Evolutionary conservation across 352 stramenopile genomes (phyloP).

Genomic region (Poterioochromonas sp.): DNA sequence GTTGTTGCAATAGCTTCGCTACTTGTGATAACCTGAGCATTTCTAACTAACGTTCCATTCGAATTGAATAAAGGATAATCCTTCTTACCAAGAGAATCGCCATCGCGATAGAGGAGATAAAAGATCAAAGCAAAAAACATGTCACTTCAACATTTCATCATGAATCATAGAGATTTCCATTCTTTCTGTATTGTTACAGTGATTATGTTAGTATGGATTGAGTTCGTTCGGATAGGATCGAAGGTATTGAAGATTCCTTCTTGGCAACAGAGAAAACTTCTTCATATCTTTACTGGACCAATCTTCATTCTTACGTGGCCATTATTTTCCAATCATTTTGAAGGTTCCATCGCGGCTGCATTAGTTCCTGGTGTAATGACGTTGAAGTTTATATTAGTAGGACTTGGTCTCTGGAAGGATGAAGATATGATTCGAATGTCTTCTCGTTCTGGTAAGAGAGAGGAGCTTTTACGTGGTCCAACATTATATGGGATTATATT

Average conservation of each 20-base stretch:
- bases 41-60: not conserved
- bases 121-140: too few species aligned
- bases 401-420: not conserved
- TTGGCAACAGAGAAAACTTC: conserved; percentile 1
- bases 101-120: too few species aligned
- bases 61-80: too few species aligned
- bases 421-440: not conserved
- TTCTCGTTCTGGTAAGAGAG: not conserved
- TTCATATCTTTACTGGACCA: conserved; percentile 7
- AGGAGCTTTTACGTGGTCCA: not conserved
- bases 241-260: not conserved
- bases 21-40: not conserved
- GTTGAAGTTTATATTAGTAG: not conserved
- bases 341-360: not conserved
- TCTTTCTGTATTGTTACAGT: too few species aligned
- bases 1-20: not conserved
- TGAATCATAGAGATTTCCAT: too few species aligned
- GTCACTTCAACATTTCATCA: too few species aligned
- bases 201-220: too few species aligned
- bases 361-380: not conserved
- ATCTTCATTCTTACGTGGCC: conserved; percentile 14
- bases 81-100: too few species aligned
- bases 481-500: conserved; percentile 3
- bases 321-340: conserved; percentile 2
- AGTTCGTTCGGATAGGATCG: too few species aligned